Evolutionary conservation across 2,329 filamentous ascomycete genomes (phyloP).

Genomic region (Aspergillus unguis): DNA sequence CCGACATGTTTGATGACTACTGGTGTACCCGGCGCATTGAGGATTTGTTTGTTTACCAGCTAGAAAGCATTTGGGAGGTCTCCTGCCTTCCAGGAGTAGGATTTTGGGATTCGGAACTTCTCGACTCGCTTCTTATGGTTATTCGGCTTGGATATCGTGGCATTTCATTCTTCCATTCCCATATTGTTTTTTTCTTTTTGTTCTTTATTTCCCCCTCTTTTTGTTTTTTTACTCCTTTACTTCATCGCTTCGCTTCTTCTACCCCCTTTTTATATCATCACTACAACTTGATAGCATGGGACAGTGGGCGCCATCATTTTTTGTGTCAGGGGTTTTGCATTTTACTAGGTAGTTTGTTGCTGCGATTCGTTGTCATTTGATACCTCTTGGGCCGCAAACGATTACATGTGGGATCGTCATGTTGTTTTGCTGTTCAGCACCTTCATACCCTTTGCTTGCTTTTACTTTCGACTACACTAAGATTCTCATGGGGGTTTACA

Average conservation of each 20-base stretch:
- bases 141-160: conserved; percentile 16
- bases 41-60: conserved; percentile 34
- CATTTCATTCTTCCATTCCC: conserved; percentile 22
- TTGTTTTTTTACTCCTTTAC: conserved; percentile 9
- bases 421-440: conserved; percentile 18
- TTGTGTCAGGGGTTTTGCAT: conserved; percentile 13
- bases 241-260: conserved; percentile 18
- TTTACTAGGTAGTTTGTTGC: conserved; percentile 18
- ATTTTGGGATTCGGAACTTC: conserved; percentile 31
- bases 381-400: conserved; percentile 15
- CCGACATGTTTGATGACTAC: conserved; percentile 43
- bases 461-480: conserved; percentile 4
- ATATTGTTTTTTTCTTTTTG: conserved; percentile 10
- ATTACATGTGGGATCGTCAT: conserved; percentile 13
- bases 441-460: conserved; percentile 34
- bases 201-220: conserved; percentile 9
- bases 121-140: conserved; percentile 25
- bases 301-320: conserved; percentile 27
- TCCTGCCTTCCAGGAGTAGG: conserved; percentile 36
- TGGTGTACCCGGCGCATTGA: conserved; percentile 42
- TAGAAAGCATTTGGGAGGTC: conserved; percentile 43
- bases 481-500: conserved; percentile 10
- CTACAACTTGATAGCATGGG: conserved; percentile 30
- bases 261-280: conserved; percentile 18
- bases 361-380: conserved; percentile 24